Evolutionary conservation across 495 filamentous ascomycete genomes (phyloP), one percentile per base, ranked within the genome.

Genomic region (Aspergillus kassunensis): DNA sequence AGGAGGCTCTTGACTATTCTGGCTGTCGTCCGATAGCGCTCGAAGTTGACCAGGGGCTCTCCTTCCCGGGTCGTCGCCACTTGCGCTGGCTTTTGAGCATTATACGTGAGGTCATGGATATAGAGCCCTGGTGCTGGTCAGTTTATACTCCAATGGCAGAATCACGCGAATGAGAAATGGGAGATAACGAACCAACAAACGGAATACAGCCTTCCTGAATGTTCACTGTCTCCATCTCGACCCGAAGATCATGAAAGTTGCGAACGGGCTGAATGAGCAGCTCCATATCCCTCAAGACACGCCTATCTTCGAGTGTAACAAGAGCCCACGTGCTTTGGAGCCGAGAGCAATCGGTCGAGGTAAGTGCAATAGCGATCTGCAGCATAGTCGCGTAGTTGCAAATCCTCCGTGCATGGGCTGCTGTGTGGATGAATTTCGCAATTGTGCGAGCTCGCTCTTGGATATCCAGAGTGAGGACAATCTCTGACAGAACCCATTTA

Each of bases 331-430:
- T 97, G 49, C 74, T 80, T 25, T 77, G 74, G 25, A 99, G 77
- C 33, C 91, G 79, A 19, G 84, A 70, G 48, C 90, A 80, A 56
- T 97, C 90, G 33, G 87, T 84, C 4, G 87, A 91, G 20, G 90
- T 86, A 27, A 99, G 74, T 1, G 95, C 95, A 53, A 97, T 88
- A 3, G 90, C 87, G 59, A 99, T 82, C 64, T 99, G 95, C 29
- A 88, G 86, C 89, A 97, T 89, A 10, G 95, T 97, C 16, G 95
- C 93, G 65, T 91, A 99, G 63, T 99, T 99, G 60, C 90, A 87
- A 41, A 93, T 83, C 31, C 80, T 83, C 50, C 91, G 81, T 41
- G 88, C 89, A 68, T 96, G 88, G 0, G 80, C 78, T 4, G 95
- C 95, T 33, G 96, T 89, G 68, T 96, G 91, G 58, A 97, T 92